These are phyloP conservation scores for Vachellia pachyceras DNA, from an alignment of 306 rosid species.

Conservation along the genomic window DNA sequence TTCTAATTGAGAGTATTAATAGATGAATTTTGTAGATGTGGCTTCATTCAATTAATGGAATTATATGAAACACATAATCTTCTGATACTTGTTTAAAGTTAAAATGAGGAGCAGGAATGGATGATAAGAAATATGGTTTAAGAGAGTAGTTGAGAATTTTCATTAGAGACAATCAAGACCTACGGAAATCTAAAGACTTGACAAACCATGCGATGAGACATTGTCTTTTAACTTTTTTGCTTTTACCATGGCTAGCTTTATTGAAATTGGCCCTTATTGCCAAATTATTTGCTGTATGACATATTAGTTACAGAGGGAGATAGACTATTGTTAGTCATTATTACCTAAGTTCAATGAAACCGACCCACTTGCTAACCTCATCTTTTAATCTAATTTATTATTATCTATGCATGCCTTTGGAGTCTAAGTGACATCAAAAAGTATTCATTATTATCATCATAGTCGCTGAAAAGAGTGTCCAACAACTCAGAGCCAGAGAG, in stretches of 20 bases:
- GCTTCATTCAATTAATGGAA: background rate
- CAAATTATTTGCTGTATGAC: constrained; percentile 32
- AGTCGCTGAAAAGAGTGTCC: no score
- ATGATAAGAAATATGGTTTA: background rate
- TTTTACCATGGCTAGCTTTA: background rate
- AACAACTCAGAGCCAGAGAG: background rate
- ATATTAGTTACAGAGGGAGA: background rate
- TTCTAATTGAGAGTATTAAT: no score
- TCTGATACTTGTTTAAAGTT: background rate
- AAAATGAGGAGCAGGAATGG: background rate
- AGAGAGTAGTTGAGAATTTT: constrained; percentile 28
- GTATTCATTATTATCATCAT: background rate
- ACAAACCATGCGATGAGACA: constrained; percentile 54
- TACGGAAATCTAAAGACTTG: constrained; percentile 48
- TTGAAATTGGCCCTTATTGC: constrained; percentile 26
- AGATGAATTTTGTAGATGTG: no score
- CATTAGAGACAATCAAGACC: constrained; percentile 32
- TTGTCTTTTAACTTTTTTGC: constrained; percentile 33
- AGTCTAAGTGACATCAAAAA: background rate
- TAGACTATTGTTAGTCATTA: no score
- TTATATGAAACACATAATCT: background rate
- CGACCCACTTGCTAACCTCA: background rate
- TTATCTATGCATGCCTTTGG: background rate
- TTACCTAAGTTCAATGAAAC: background rate
- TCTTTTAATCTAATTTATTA: background rate